A percentile compares a stretch with the other conserved stretches of the same genome.
These are phyloP conservation scores for Vigna reflexopilosa DNA, from an alignment of 306 rosid genomes.

Conservation along the genomic window DNA sequence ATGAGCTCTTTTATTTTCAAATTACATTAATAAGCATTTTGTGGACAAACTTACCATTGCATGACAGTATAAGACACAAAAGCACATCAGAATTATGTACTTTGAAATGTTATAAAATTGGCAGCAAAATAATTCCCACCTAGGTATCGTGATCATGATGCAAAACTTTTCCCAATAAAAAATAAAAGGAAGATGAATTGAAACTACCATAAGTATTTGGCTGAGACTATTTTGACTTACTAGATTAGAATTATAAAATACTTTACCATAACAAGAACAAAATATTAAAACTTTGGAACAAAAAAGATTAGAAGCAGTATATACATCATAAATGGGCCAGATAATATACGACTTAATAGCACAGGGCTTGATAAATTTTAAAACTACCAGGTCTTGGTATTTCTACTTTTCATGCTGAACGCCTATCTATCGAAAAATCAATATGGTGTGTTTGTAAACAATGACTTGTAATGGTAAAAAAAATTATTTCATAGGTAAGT, in stretches of 20 bases:
- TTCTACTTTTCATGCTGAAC: background rate
- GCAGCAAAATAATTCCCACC: constrained; percentile 3
- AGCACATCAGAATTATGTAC: background rate
- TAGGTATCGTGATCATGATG: background rate
- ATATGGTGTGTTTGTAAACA: background rate
- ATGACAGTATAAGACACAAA: constrained; percentile 5
- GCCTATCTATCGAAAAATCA: background rate
- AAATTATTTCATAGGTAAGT: background rate
- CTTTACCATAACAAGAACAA: background rate
- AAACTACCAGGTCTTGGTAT: background rate
- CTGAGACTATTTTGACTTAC: background rate
- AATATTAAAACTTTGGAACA: background rate
- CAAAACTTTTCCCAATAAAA: background rate
- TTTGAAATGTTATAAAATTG: constrained; percentile 23
- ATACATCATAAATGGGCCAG: background rate
- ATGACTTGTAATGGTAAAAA: background rate
- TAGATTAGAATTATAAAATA: background rate
- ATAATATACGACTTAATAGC: background rate
- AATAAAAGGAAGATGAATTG: constrained; percentile 1
- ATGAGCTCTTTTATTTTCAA: constrained; percentile 1
- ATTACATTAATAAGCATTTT: background rate
- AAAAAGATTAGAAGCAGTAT: background rate
- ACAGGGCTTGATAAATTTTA: background rate
- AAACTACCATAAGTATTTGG: background rate
- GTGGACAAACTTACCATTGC: background rate